phyloP scores from a whole-genome alignment of 73 alveolate genomes.

The Stentor coeruleus region DNA sequence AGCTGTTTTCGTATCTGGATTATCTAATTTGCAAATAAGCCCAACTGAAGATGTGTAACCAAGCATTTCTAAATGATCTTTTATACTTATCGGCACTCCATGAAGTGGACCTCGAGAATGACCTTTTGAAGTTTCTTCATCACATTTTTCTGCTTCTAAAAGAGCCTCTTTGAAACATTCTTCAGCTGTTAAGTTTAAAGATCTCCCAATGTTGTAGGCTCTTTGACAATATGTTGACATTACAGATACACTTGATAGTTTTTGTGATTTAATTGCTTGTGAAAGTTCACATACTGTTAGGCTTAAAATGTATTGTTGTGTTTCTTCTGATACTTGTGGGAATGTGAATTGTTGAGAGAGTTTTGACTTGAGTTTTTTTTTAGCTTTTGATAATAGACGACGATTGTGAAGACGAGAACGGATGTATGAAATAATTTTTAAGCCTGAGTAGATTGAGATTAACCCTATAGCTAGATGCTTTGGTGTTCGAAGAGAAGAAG shows the following conservation, averaged over 20 bases:
- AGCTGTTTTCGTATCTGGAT: neutral
- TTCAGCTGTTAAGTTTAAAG: neutral
- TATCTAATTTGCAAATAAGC: neutral
- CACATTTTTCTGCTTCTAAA: neutral
- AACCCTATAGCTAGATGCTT: neutral
- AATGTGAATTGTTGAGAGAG: neutral
- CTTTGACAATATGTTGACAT: neutral
- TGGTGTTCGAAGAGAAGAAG: too few relatives aligned
- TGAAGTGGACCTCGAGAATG: conserved; percentile 33
- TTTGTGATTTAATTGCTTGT: neutral
- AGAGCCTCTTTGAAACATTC: neutral
- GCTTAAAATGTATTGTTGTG: neutral
- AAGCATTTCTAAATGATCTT: conserved; percentile 22
- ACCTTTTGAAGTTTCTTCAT: neutral
- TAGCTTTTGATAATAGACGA: neutral
- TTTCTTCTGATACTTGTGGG: neutral
- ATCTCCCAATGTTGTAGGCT: neutral
- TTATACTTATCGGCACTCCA: conserved; percentile 39
- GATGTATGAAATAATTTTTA: neutral
- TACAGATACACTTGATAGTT: neutral
- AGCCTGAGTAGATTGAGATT: neutral
- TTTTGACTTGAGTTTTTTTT: neutral
- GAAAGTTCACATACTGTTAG: neutral
- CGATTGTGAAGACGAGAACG: neutral
- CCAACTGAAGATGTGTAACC: conserved; percentile 20